Conservation (phyloP, 2,329 filamentous ascomycete genomes). For the Triangularia verruculosa region DNA sequence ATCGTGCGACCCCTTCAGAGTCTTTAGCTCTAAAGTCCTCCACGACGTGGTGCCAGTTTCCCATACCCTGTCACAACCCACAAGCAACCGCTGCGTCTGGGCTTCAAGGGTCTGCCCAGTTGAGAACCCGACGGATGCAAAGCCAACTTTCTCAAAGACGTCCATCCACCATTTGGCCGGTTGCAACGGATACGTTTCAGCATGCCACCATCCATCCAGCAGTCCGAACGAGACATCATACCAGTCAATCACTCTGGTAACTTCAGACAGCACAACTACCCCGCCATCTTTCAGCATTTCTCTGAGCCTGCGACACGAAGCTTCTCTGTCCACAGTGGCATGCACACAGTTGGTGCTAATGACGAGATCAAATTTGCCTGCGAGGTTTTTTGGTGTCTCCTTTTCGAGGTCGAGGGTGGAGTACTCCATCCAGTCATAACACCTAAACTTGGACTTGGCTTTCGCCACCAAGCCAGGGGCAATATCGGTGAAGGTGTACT, state of each 20-base stretch:
- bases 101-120: no score
- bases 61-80: no score
- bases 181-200: no score
- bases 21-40: no score
- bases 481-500: not conserved
- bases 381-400: not conserved
- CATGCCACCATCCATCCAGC: not conserved
- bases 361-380: not conserved
- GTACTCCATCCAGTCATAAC: not conserved
- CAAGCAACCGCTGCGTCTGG: no score
- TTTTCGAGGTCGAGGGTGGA: not conserved
- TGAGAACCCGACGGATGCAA: no score
- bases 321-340: not conserved
- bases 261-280: not conserved
- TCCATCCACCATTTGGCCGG: no score
- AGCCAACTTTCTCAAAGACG: no score
- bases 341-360: not conserved
- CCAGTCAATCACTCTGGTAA: not conserved
- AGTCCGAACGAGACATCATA: not conserved
- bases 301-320: not conserved
- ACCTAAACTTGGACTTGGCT: not conserved
- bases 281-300: not conserved
- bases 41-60: no score
- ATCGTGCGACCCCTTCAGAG: no score
- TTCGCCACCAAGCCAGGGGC: not conserved